Conservation (phyloP, 306 rosid genomes). For the Quercus ilex region DNA sequence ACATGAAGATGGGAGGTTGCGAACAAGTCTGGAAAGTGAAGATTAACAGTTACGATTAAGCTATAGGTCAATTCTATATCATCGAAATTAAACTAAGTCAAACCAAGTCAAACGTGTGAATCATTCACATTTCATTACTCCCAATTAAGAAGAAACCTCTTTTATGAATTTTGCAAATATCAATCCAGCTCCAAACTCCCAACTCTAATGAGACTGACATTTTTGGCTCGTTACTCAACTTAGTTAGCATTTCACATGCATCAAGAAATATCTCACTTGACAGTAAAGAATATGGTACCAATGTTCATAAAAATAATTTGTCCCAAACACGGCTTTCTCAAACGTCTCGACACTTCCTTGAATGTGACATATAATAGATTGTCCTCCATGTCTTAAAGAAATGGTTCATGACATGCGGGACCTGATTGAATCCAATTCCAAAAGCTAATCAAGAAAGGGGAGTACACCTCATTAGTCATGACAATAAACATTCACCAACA, state of each 20-base stretch:
- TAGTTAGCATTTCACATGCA: no score
- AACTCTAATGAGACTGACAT: background rate
- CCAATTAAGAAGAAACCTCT: background rate
- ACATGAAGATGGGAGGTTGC: background rate
- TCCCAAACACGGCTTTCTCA: background rate
- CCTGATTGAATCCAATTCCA: slow-evolving; percentile 4
- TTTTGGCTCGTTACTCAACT: no score
- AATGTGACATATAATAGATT: background rate
- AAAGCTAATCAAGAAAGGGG: background rate
- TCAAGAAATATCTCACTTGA: no score
- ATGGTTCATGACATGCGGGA: background rate
- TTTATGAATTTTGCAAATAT: slow-evolving; percentile 3
- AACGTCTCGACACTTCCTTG: background rate
- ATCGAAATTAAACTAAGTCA: background rate
- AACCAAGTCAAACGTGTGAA: background rate
- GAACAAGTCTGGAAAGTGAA: slow-evolving; percentile 4
- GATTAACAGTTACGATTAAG: background rate
- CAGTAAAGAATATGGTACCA: background rate
- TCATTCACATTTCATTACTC: background rate
- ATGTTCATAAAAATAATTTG: background rate
- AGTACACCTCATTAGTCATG: background rate
- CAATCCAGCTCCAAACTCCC: background rate
- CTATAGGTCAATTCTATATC: background rate
- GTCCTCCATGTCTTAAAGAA: background rate
- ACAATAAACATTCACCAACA: background rate